A percentile compares a stretch with the other conserved stretches of the same genome.
These are phyloP conservation scores for Phytophthora pluvialis DNA, from an alignment of 352 stramenopile genomes.

Conservation along the genomic window DNA sequence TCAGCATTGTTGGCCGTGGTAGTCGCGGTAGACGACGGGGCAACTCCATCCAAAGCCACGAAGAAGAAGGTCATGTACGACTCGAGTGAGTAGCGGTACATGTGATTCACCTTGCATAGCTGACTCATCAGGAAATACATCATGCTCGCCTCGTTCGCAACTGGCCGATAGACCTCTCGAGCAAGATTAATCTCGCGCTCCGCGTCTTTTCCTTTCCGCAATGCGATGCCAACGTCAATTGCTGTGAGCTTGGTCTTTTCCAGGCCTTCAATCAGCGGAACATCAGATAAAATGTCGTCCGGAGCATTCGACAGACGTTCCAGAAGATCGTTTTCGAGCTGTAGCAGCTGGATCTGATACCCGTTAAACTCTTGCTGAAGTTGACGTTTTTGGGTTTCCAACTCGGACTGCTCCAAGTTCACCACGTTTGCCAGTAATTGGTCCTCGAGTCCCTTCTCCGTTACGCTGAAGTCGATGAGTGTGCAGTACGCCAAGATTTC, in stretches of 20 bases:
- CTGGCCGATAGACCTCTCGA: conserved; percentile 90
- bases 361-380: conserved; percentile 91
- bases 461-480: conserved; percentile 95
- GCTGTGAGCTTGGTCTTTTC: conserved; percentile 92
- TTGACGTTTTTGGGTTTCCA: conserved; percentile 90
- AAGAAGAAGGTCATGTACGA: conserved; percentile 91
- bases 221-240: conserved; percentile 83
- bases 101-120: conserved; percentile 91
- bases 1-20: not conserved
- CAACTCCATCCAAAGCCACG: conserved; percentile 76
- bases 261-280: conserved; percentile 92
- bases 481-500: conserved; percentile 94
- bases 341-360: conserved; percentile 92
- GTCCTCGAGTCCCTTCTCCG: conserved; percentile 89
- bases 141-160: conserved; percentile 90
- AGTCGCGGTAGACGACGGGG: conserved; percentile 12
- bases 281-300: conserved; percentile 92
- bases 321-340: conserved; percentile 91
- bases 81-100: conserved; percentile 95
- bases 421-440: conserved; percentile 91
- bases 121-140: conserved; percentile 94
- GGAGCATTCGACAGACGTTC: conserved; percentile 92
- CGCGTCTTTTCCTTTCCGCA: conserved; percentile 86
- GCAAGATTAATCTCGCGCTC: conserved; percentile 93
- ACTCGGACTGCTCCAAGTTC: conserved; percentile 86